Conservation (phyloP, 2,329 filamentous ascomycete species). For the Diplodia seriata region DNA sequence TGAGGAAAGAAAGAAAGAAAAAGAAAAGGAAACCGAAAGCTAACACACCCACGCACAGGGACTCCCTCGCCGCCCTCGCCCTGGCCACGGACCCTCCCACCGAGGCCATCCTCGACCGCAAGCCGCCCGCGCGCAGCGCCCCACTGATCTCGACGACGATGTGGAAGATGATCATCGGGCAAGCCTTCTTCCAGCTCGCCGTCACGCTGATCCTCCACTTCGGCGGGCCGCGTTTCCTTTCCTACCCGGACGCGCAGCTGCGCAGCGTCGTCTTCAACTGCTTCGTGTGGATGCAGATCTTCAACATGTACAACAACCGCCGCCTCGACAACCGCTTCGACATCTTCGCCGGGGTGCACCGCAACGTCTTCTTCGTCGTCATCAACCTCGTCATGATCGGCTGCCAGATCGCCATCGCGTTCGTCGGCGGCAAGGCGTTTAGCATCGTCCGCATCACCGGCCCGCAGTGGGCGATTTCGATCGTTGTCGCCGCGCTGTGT, state of each 20-base stretch:
- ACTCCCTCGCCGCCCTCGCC: constrained; percentile 85
- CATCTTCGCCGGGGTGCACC: constrained; percentile 85
- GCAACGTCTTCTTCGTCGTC: constrained; percentile 90
- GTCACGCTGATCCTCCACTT: constrained; percentile 76
- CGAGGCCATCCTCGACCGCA: constrained; percentile 78
- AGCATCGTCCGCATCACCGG: constrained; percentile 72
- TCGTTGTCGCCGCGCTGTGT: constrained; percentile 81
- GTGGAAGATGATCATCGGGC: constrained; percentile 75
- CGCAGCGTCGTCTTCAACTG: constrained; percentile 93
- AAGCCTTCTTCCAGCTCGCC: constrained; percentile 78
- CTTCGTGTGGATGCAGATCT: constrained; percentile 99
- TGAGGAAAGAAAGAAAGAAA: no score
- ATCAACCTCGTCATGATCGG: constrained; percentile 80
- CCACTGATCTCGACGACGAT: constrained; percentile 85
- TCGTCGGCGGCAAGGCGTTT: constrained; percentile 83
- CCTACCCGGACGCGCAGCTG: constrained; percentile 62
- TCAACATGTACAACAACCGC: constrained; percentile 97
- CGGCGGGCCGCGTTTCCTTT: constrained; percentile 66
- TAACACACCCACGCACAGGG: constrained; percentile 45
- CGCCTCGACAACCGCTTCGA: constrained; percentile 95
- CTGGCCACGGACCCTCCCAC: constrained; percentile 83
- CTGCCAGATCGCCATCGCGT: constrained; percentile 88
- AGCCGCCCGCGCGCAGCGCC: constrained; percentile 79
- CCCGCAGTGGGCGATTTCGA: constrained; percentile 83
- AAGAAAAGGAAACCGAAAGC: constrained; percentile 59